phyloP scores from a whole-genome alignment of 1,284 basidiomycete genomes.

The Coriolopsis trogii region DNA sequence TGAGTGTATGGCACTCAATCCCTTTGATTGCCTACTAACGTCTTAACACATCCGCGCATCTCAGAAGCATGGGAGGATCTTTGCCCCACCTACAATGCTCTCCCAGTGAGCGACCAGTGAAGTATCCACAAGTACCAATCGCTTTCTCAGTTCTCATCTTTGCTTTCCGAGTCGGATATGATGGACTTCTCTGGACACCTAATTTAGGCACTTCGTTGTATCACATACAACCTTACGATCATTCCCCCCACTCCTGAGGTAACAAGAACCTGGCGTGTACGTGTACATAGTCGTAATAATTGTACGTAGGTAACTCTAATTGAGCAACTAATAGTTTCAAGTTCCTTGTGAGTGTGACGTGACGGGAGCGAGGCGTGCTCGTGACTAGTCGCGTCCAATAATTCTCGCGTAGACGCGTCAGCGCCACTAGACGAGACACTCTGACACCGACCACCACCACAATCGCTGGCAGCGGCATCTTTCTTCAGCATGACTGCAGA shows the following conservation, averaged over 20 bases:
- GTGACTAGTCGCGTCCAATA: constrained; percentile 22
- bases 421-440: not conserved
- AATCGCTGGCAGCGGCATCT: too few relatives aligned
- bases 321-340: too few relatives aligned
- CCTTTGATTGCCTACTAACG: not conserved
- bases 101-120: constrained; percentile 17
- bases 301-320: too few relatives aligned
- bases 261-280: too few relatives aligned
- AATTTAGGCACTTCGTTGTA: not conserved
- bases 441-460: not conserved
- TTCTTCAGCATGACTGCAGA: constrained; percentile 51
- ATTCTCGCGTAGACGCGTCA: not conserved
- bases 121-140: not conserved
- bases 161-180: too few relatives aligned
- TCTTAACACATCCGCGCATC: too few relatives aligned
- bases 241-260: not conserved
- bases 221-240: not conserved
- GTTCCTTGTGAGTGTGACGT: not conserved
- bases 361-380: constrained; percentile 15
- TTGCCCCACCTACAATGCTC: constrained; percentile 24
- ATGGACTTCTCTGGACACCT: not conserved
- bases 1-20: constrained; percentile 1
- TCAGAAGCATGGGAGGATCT: constrained; percentile 25
- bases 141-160: not conserved
- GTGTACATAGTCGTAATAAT: not conserved